These are phyloP conservation scores for Angomonas desouzai DNA, from an alignment of 208 protist genomes.

Conservation along the genomic window DNA sequence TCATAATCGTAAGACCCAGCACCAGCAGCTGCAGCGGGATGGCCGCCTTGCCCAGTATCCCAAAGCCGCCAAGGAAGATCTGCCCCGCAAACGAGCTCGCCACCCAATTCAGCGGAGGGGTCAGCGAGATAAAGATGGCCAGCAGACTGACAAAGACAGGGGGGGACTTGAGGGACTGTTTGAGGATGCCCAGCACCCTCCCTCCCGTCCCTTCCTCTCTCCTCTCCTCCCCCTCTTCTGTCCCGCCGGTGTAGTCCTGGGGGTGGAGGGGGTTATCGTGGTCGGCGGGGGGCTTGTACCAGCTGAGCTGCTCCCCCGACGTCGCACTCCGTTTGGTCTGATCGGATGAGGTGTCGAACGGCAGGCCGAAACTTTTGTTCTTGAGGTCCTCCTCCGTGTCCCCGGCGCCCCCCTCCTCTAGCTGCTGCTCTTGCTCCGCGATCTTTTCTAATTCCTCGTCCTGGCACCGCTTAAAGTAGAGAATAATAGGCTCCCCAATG, in stretches of 20 bases:
- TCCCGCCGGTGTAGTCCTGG: constrained; percentile 12
- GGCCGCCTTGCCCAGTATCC: constrained; percentile 41
- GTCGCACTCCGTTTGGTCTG: constrained; percentile 19
- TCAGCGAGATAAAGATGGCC: constrained; percentile 56
- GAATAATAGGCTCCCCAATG: constrained; percentile 40
- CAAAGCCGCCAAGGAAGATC: constrained; percentile 47
- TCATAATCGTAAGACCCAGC: constrained; percentile 42
- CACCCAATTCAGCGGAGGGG: constrained; percentile 61
- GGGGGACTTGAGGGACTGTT: constrained; percentile 33
- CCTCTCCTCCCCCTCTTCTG: neutral
- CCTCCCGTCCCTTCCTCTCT: constrained; percentile 1
- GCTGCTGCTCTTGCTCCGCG: neutral
- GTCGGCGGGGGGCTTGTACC: constrained; percentile 27
- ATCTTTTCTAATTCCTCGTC: constrained; percentile 7
- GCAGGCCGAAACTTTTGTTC: constrained; percentile 24
- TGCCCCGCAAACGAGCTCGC: constrained; percentile 32
- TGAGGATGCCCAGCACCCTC: constrained; percentile 6
- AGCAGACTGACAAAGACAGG: constrained; percentile 42
- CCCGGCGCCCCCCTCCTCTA: neutral
- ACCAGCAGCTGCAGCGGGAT: constrained; percentile 67
- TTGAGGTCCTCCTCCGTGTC: constrained; percentile 1
- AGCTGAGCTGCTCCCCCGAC: constrained; percentile 29
- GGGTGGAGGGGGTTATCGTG: constrained; percentile 24
- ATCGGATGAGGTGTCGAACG: constrained; percentile 11
- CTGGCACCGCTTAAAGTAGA: constrained; percentile 20